These are phyloP conservation scores for Cymbidium sinense DNA, from an alignment of 106 monocot genomes.

Conservation along the genomic window DNA sequence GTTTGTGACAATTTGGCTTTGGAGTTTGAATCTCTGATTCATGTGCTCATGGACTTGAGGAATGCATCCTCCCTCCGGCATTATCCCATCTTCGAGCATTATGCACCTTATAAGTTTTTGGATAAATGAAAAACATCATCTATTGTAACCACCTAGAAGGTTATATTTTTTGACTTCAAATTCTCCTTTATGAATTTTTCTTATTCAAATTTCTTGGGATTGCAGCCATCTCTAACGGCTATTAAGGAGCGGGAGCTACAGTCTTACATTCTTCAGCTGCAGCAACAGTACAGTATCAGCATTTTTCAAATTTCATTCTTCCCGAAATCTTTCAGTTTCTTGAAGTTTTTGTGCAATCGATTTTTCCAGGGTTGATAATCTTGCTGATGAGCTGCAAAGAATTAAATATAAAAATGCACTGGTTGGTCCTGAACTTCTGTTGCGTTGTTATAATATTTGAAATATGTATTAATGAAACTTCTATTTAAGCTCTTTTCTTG, in stretches of 20 bases:
- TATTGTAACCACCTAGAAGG: neutral
- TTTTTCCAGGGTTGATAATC: slow-evolving; percentile 8
- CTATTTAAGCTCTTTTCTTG: neutral
- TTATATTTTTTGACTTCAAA: neutral
- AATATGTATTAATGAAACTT: neutral
- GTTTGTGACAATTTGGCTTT: no score
- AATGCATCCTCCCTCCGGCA: no score
- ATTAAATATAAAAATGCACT: neutral
- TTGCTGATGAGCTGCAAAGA: slow-evolving; percentile 1
- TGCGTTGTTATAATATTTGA: neutral
- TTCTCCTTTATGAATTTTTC: neutral
- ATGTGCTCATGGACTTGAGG: no score
- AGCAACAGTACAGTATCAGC: neutral
- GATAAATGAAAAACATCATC: neutral
- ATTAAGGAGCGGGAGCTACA: slow-evolving; percentile 4
- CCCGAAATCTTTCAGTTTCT: neutral
- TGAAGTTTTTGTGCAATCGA: neutral
- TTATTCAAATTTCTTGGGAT: neutral
- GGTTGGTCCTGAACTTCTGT: neutral
- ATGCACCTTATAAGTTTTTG: neutral
- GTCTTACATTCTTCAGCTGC: slow-evolving; percentile 4
- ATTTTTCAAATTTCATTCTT: neutral
- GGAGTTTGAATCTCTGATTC: no score
- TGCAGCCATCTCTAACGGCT: slow-evolving; percentile 3
- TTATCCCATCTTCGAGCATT: no score